Base-by-base conservation (phyloP, 176 grass and related monocot species). In the Ensete ventricosum region DNA sequence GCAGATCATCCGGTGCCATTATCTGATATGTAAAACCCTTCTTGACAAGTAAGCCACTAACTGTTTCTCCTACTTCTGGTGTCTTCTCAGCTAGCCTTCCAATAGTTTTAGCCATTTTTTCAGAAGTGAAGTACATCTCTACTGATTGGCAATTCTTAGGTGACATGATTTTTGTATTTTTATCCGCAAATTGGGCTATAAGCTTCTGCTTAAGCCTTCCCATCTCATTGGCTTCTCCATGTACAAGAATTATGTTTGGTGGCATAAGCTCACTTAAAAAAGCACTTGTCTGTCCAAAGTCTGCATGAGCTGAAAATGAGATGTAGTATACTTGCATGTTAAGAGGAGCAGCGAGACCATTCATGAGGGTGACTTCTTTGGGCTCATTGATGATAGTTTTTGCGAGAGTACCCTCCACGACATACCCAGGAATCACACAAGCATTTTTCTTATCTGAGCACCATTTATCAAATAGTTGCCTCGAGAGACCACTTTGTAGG, bases 221-320 rank as follows among this genome's bases (percentile, higher is more conserved):
- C 94, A 98, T 98, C 84, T 98, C 85, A 70, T 93, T 98, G 26
- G 94, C 94, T 71, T 93, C 94, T 25, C 94, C 94, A 50, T 98
- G 94, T 2, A 98, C 94, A 82, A 98, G 88, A 84, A 98, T 86
- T 70, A 98, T 98, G 76, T 98, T 92, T 25, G 88, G 90, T 20
- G 94, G 88, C 64, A 78, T 78, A 20, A 98, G 82, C 71, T 93
- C 94, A 55, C 87, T 89, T 78, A 98, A 76, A 78, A 98, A 98
- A 49, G 77, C 79, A 59, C 94, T 93, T 53, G 94, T 98, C 82
- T 98, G 94, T 48, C 82, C 85, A 20, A 89, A 97, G 84, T 97
- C 90, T 10, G 94, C 94, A 49, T 97, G 94, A 60, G 94, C 94
- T 72, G 94, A 97, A 75, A 97, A 97, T 14, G 94, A 97, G 62